These are phyloP conservation scores for Wickerhamomyces silvicola DNA, from an alignment of 805 yeast species.

Conservation along the genomic window DNA sequence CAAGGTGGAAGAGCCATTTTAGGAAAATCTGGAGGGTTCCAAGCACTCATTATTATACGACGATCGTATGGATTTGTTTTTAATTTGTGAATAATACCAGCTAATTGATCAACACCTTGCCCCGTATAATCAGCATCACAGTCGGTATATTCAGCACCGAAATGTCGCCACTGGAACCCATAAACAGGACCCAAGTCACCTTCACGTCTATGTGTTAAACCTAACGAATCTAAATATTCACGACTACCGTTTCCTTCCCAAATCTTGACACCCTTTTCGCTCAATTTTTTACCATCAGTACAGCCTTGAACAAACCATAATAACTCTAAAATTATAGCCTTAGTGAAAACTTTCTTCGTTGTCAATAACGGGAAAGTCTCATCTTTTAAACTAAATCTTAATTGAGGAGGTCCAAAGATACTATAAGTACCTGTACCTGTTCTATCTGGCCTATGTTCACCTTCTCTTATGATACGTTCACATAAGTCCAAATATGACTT, in stretches of 20 bases:
- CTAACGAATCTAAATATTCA: slow-evolving; percentile 79
- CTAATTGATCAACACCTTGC: slow-evolving; percentile 86
- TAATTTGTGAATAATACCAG: slow-evolving; percentile 69
- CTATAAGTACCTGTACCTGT: slow-evolving; percentile 96
- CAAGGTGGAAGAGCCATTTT: slow-evolving; percentile 98
- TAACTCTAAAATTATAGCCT: slow-evolving; percentile 83
- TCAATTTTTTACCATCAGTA: slow-evolving; percentile 76
- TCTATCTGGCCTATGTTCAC: slow-evolving; percentile 90
- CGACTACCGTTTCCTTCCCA: slow-evolving; percentile 99
- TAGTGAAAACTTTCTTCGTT: slow-evolving; percentile 85
- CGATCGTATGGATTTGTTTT: slow-evolving; percentile 91
- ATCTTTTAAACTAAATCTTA: slow-evolving; percentile 69
- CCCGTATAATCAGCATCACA: slow-evolving; percentile 85
- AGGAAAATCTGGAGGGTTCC: slow-evolving; percentile 96
- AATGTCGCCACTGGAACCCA: slow-evolving; percentile 99
- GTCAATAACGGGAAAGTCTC: slow-evolving; percentile 83
- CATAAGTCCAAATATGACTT: slow-evolving; percentile 84
- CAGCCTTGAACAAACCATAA: slow-evolving; percentile 90
- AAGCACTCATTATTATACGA: slow-evolving; percentile 89
- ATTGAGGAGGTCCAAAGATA: slow-evolving; percentile 92
- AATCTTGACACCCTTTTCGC: slow-evolving; percentile 85
- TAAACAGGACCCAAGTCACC: slow-evolving; percentile 98
- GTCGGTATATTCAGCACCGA: slow-evolving; percentile 87
- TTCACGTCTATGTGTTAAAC: slow-evolving; percentile 71
- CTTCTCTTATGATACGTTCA: slow-evolving; percentile 65